Evolutionary conservation across 352 stramenopile genomes (phyloP), one percentile per base, ranked within the genome.

Genomic region (Phytophthora boehmeriae): DNA sequence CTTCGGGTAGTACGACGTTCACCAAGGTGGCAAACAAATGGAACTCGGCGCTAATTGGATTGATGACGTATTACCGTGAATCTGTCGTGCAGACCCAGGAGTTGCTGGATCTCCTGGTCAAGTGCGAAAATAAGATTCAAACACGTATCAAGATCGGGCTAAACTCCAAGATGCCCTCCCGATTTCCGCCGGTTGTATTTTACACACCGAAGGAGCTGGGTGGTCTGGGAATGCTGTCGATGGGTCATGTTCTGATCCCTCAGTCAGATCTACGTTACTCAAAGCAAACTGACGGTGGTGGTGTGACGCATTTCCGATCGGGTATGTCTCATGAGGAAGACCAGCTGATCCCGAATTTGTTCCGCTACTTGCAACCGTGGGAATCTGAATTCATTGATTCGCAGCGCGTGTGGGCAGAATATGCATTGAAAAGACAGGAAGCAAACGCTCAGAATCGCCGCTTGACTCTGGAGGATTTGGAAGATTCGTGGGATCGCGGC

Each of bases 51-150:
- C 81, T 98, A 76, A 96, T 98, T 68, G 75, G 93, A 46, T 82
- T 99, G 27, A 99, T 99, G 97, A 99, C 97, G 19, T 99, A 99
- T 75, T 99, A 98, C 73, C 92, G 98, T 27, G 98, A 99, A 75
- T 98, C 97, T 39, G 98, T 99, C 8, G 88, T 99, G 16, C 98
- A 99, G 71, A 99, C 97, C 4, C 97, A 99, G 76, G 97, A 99
- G 71, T 80, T 99, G n/a, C 82, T 99, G 39, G 98, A 99, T 76
- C 72, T 99, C 34, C 80, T 99, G 8, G 98, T 99, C 28, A 99
- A 99, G 78, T 99, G 98, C 69, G 98, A 99, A 68, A 99, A 99
- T 80, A 99, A 99, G 83, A 99, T 99, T 63, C 98, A 99, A 75
- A 99, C 97, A 45, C 89, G 98, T 76, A 99, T 99, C 77, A 99